Conservation (phyloP, 2,329 filamentous ascomycete genomes). For the Calonectria pauciramosa region DNA sequence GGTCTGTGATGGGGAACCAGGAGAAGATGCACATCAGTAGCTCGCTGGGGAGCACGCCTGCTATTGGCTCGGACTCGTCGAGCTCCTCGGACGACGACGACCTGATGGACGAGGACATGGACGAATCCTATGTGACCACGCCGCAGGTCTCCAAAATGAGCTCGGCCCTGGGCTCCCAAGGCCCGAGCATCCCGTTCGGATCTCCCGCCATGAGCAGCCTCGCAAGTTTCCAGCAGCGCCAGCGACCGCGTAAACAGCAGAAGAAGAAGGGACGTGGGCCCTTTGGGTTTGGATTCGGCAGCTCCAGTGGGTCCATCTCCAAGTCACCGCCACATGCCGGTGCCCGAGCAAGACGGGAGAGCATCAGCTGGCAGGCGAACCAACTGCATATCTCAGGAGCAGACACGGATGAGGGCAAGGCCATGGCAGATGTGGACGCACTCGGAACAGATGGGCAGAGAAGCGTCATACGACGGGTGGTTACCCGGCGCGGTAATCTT, state of each 20-base stretch:
- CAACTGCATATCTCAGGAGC: constrained; percentile 87
- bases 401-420: constrained; percentile 74
- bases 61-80: constrained; percentile 82
- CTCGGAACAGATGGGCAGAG: constrained; percentile 71
- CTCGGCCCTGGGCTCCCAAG: constrained; percentile 61
- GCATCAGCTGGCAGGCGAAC: constrained; percentile 90
- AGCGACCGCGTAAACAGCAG: constrained; percentile 79
- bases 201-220: constrained; percentile 83
- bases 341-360: constrained; percentile 79
- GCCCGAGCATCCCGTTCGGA: constrained; percentile 71
- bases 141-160: constrained; percentile 79
- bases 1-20: constrained; percentile 78
- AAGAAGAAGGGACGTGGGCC: constrained; percentile 66
- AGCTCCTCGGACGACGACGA: constrained; percentile 80
- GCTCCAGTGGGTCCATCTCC: constrained; percentile 64
- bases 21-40: constrained; percentile 82
- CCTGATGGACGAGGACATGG: constrained; percentile 79
- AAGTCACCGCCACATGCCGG: constrained; percentile 78
- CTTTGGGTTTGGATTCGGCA: constrained; percentile 65
- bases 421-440: constrained; percentile 72
- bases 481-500: constrained; percentile 90
- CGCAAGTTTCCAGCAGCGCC: constrained; percentile 84
- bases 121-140: constrained; percentile 86
- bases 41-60: constrained; percentile 81
- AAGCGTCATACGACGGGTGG: constrained; percentile 84